These are phyloP conservation scores for Bimuria novae-zelandiae DNA, from an alignment of 2,329 filamentous ascomycete genomes.

Conservation along the genomic window DNA sequence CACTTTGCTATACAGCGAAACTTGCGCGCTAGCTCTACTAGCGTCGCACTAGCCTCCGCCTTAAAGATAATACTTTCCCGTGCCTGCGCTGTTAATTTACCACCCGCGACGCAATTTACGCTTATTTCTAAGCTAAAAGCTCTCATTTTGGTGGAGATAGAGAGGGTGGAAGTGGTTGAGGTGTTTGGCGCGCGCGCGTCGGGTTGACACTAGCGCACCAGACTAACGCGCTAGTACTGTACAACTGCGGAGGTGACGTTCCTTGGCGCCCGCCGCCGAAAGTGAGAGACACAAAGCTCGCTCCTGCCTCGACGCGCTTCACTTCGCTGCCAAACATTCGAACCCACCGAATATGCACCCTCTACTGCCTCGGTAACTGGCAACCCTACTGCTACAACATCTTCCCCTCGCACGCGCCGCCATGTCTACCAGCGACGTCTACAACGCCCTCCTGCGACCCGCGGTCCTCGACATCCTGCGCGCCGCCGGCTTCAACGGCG, in stretches of 20 bases:
- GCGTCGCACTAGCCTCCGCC: too few species aligned
- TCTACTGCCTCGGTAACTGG: constrained; percentile 23
- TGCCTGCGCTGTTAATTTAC: too few species aligned
- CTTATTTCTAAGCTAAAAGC: too few species aligned
- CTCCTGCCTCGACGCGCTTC: constrained; percentile 17
- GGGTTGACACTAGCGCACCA: too few species aligned
- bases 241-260: constrained; percentile 2
- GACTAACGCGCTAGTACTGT: too few species aligned
- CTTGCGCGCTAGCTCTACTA: too few species aligned
- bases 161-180: too few species aligned
- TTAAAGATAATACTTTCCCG: too few species aligned
- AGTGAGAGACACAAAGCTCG: constrained; percentile 23
- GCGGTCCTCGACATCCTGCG: constrained; percentile 89
- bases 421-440: constrained; percentile 53
- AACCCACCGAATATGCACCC: constrained; percentile 27
- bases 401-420: constrained; percentile 16
- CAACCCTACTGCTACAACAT: constrained; percentile 23
- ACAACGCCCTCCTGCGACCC: constrained; percentile 82
- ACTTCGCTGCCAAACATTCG: constrained; percentile 6
- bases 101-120: too few species aligned
- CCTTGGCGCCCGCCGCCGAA: constrained; percentile 4
- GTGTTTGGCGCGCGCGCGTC: too few species aligned
- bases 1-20: too few species aligned
- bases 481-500: constrained; percentile 85
- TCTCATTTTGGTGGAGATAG: too few species aligned